A percentile compares a stretch with the other conserved stretches of the same genome.
Conservation (phyloP, 768 basidiomycete genomes). For the Podaxis mareebaensis region DNA sequence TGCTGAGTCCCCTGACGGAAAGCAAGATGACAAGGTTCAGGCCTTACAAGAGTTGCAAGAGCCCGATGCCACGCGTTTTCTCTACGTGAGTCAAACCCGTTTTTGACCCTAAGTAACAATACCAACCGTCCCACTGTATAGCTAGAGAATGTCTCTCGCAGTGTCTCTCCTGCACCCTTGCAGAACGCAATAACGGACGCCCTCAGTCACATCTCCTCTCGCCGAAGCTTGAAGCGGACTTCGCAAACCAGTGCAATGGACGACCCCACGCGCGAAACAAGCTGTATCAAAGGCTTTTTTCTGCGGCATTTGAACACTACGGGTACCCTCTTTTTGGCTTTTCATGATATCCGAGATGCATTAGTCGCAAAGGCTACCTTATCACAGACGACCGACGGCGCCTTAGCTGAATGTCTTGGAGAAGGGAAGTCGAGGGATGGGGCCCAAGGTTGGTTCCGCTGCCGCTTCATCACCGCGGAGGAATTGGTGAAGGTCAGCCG, state of each 20-base stretch:
- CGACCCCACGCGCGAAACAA: conserved; percentile 13
- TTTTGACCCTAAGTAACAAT: not conserved
- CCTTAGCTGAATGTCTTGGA: conserved; percentile 31
- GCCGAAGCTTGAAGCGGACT: not conserved
- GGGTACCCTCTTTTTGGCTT: conserved; percentile 58
- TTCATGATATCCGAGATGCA: conserved; percentile 61
- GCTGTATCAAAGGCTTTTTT: conserved; percentile 55
- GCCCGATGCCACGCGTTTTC: conserved; percentile 33
- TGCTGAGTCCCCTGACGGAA: conserved; percentile 28
- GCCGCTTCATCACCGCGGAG: conserved; percentile 45
- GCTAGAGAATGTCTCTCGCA: conserved; percentile 39
- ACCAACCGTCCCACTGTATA: conserved; percentile 15
- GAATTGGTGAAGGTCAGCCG: conserved; percentile 44
- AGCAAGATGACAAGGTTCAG: conserved; percentile 17
- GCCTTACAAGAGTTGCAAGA: conserved; percentile 18
- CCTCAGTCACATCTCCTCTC: conserved; percentile 19
- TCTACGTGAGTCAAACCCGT: conserved; percentile 30
- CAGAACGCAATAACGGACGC: conserved; percentile 28
- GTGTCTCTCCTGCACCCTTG: conserved; percentile 26
- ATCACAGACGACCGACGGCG: conserved; percentile 28
- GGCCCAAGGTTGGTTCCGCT: conserved; percentile 33
- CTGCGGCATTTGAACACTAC: conserved; percentile 49
- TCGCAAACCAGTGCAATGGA: not conserved
- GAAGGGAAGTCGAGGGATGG: conserved; percentile 26
- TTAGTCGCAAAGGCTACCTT: conserved; percentile 46